These are phyloP conservation scores for Wickerhamiella slavikovae DNA, from an alignment of 805 yeast genomes.

Conservation along the genomic window DNA sequence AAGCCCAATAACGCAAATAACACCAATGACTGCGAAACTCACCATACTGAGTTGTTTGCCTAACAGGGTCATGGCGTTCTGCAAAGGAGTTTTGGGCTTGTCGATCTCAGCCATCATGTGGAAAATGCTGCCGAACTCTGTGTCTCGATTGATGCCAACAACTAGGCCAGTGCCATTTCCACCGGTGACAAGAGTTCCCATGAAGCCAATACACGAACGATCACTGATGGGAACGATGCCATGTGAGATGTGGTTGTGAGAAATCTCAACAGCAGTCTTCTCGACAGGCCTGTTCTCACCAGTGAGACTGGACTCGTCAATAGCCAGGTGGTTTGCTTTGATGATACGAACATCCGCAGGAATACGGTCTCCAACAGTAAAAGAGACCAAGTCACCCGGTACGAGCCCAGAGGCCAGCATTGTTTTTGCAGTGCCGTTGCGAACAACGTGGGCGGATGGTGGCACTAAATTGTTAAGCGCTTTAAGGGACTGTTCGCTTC, in stretches of 20 bases:
- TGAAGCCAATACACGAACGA: constrained; percentile 64
- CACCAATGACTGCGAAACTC: constrained; percentile 72
- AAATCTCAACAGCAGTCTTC: constrained; percentile 32
- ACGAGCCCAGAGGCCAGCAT: constrained; percentile 74
- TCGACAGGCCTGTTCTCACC: constrained; percentile 86
- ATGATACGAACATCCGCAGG: constrained; percentile 86
- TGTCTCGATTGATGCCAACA: constrained; percentile 68
- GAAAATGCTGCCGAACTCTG: constrained; percentile 88
- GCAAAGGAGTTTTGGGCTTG: constrained; percentile 95
- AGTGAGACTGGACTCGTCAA: constrained; percentile 87
- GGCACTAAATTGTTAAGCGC: constrained; percentile 89
- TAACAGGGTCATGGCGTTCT: constrained; percentile 81
- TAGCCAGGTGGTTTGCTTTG: constrained; percentile 55
- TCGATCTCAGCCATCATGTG: constrained; percentile 90
- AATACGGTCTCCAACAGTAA: constrained; percentile 81
- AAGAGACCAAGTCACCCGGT: constrained; percentile 88
- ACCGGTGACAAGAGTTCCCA: constrained; percentile 94
- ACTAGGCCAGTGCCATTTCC: constrained; percentile 93
- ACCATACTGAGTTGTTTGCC: constrained; percentile 78
- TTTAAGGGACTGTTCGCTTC: constrained; percentile 85
- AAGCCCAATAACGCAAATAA: constrained; percentile 80
- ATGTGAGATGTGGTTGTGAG: constrained; percentile 11
- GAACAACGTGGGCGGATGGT: constrained; percentile 80
- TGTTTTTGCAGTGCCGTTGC: constrained; percentile 61
- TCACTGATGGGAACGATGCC: constrained; percentile 33